Conservation (phyloP, 306 rosid genomes). For the Quercus aquifolioides region DNA sequence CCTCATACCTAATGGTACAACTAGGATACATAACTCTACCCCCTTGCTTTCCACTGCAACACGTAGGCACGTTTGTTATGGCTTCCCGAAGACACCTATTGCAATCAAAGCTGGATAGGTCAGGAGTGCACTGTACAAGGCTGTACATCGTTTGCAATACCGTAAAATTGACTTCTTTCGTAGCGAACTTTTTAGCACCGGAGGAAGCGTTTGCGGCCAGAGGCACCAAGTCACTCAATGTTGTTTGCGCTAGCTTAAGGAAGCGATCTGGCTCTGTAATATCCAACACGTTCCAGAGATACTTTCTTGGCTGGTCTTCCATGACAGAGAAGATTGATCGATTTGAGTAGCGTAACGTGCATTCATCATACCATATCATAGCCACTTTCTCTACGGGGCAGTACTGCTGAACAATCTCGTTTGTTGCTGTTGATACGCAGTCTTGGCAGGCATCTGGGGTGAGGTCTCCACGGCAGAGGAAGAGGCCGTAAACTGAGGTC, state of each 20-base stretch:
- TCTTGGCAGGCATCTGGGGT: conserved; percentile 11
- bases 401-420: background rate
- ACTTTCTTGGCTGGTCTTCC: accelerated
- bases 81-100: conserved; percentile 8
- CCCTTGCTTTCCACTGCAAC: conserved; percentile 16
- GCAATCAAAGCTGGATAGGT: conserved; percentile 15
- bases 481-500: background rate
- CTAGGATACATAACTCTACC: conserved; percentile 26
- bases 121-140: conserved; percentile 39
- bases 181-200: conserved; percentile 4
- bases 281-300: background rate
- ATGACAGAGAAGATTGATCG: conserved; percentile 2
- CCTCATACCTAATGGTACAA: conserved; percentile 31
- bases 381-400: conserved; percentile 20
- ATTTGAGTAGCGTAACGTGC: conserved; percentile 36
- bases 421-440: conserved; percentile 20
- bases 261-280: background rate
- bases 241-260: background rate
- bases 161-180: background rate
- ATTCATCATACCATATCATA: conserved; percentile 25
- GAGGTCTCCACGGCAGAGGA: background rate
- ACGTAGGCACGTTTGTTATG: background rate
- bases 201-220: background rate
- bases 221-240: conserved; percentile 1
- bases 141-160: conserved; percentile 3